A percentile compares a stretch with the other conserved stretches of the same genome.
Conservation (phyloP, 2,329 filamentous ascomycete species). For the Rutstroemia sp. region DNA sequence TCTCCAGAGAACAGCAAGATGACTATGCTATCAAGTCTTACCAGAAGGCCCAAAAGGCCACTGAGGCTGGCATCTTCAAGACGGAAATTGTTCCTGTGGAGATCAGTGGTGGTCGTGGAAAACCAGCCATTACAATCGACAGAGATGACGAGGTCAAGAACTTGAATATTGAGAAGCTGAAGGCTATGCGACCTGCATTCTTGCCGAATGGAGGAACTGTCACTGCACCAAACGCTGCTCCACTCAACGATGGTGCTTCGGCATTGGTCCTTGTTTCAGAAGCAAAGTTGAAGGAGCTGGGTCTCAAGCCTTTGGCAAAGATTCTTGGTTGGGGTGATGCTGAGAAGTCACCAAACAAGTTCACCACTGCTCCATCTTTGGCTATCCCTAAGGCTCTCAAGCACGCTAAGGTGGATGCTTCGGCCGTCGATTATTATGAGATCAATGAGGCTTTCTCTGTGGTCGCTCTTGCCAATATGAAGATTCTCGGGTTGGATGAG, state of each 20-base stretch:
- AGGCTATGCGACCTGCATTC: conserved; percentile 78
- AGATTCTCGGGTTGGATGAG: conserved; percentile 70
- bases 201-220: conserved; percentile 76
- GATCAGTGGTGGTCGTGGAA: conserved; percentile 81
- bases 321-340: conserved; percentile 97
- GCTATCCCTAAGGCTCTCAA: conserved; percentile 96
- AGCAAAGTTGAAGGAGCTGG: conserved; percentile 85
- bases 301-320: conserved; percentile 87
- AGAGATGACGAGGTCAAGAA: conserved; percentile 96
- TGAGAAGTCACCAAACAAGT: conserved; percentile 83
- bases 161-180: conserved; percentile 76
- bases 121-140: conserved; percentile 73
- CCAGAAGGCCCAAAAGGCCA: conserved; percentile 83
- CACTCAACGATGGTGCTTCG: conserved; percentile 89
- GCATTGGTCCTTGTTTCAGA: conserved; percentile 92
- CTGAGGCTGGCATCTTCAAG: conserved; percentile 72
- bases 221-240: conserved; percentile 93
- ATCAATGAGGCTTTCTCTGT: conserved; percentile 99
- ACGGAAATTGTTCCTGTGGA: conserved; percentile 86
- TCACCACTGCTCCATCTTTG: conserved; percentile 88
- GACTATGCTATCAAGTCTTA: conserved; percentile 94
- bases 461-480: conserved; percentile 92
- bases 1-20: conserved; percentile 82
- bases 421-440: conserved; percentile 86
- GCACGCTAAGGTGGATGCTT: conserved; percentile 76